A percentile compares a stretch with the other conserved stretches of the same genome.
Conservation (phyloP, 352 stramenopile genomes). For the Globisporangium paroecandrum region DNA sequence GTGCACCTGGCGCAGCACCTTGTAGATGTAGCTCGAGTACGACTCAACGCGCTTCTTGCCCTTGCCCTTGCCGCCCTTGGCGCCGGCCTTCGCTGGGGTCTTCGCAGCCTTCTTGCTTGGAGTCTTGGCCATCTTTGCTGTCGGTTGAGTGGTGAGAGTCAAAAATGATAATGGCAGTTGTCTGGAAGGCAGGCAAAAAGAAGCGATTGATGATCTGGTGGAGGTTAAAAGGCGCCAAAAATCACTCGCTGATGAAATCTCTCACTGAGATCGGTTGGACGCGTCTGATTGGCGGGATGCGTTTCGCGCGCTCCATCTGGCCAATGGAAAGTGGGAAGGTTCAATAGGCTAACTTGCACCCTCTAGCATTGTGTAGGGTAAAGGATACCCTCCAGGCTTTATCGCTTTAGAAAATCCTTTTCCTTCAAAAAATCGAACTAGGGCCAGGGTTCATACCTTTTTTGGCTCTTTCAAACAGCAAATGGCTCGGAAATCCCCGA, state of each 20-base stretch:
- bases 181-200: too few species aligned
- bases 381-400: too few species aligned
- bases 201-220: too few species aligned
- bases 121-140: slow-evolving; percentile 91
- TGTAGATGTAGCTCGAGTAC: slow-evolving; percentile 93
- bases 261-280: background rate
- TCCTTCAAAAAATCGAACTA: too few species aligned
- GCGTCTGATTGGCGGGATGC: background rate
- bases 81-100: slow-evolving; percentile 64
- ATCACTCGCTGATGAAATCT: background rate
- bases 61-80: slow-evolving; percentile 73
- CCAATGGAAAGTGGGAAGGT: background rate
- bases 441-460: too few species aligned
- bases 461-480: too few species aligned
- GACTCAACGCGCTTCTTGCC: slow-evolving; percentile 88
- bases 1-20: slow-evolving; percentile 94
- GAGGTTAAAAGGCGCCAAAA: too few species aligned
- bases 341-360: too few species aligned
- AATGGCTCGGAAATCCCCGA: too few species aligned
- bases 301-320: background rate
- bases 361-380: too few species aligned
- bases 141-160: background rate
- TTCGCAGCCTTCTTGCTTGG: slow-evolving; percentile 92
- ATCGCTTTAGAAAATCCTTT: too few species aligned
- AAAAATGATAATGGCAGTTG: background rate